Base-by-base conservation (phyloP, 345 rosid species). In the Salix brachista region DNA sequence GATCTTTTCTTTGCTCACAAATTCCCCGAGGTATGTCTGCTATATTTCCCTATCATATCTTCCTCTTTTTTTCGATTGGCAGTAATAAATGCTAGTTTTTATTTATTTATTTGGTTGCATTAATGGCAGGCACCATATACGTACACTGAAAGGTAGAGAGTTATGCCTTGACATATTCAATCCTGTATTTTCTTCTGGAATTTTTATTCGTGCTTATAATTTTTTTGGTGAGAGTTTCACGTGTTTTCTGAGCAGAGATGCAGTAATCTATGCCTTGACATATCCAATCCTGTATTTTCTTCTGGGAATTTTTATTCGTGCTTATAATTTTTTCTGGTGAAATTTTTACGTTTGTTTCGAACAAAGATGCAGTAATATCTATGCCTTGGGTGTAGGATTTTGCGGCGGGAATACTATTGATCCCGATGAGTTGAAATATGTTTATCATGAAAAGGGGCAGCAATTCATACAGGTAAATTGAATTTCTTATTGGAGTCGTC, bases 351-450 rank as follows among this genome's bases (percentile, higher is more conserved):
- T 32, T 6, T 8, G 34, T 18, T 19, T 6, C 56, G 50, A 52
- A 64, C 84, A 95, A 97, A 80, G 99, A 95, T 74, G 93, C 78
- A 30, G 96, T 85, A 25, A n/a, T n/a, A 36, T 93, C 60, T 95
- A 95, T 84, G 93, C 95, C 60, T 84, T 95, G 84, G 98, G 99
- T 67, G 72, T 93, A 34, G 99, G 98, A 68, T 96, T 97, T 18
- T 95, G 98, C 81, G 90, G 88, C 39, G 69, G 79, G 62, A 85
- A 93, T 79, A 91, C 96, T 14, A 77, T 88, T 75, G 96, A 93
- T 77, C 60, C 84, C 0, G 85, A 89, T 74, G 99, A 95, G 86
- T 91, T 95, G 19, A 90, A 93, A 61, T 93, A 75, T 82, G 91
- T 89, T 30, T 89, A 93, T 83, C 94, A 93, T 79, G 86, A n/a